Conservation (phyloP, 495 filamentous ascomycete genomes). For the Hypomontagnella submonticulosa region DNA sequence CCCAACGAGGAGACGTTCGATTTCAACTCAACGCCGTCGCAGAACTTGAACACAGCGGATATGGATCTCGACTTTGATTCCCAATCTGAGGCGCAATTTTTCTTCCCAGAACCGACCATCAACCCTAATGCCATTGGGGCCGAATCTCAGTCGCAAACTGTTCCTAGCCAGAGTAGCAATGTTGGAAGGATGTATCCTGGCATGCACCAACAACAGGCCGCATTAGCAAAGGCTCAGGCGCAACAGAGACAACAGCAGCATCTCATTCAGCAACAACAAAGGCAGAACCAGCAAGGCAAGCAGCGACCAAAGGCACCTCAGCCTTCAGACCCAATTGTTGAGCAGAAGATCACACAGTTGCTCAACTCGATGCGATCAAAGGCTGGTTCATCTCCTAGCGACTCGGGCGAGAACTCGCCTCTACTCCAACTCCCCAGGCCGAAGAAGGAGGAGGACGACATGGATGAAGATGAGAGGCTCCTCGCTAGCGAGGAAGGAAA, state of each 20-base stretch:
- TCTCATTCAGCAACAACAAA: slow-evolving; percentile 62
- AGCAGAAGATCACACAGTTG: slow-evolving; percentile 87
- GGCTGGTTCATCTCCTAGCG: slow-evolving; percentile 59
- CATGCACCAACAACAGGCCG: slow-evolving; percentile 91
- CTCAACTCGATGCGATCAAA: slow-evolving; percentile 84
- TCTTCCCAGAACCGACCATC: slow-evolving; percentile 67
- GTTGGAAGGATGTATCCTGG: slow-evolving; percentile 84
- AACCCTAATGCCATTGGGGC: slow-evolving; percentile 77
- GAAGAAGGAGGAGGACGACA: slow-evolving; percentile 92
- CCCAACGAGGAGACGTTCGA: slow-evolving; percentile 64
- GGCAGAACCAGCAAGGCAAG: slow-evolving; percentile 50
- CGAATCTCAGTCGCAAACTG: slow-evolving; percentile 52
- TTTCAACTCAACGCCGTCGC: slow-evolving; percentile 66
- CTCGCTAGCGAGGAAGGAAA: slow-evolving; percentile 97
- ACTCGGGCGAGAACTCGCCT: slow-evolving; percentile 61
- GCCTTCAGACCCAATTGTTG: slow-evolving; percentile 72
- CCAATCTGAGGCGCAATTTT: slow-evolving; percentile 61
- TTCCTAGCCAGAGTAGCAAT: slow-evolving; percentile 61
- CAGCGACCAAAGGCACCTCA: slow-evolving; percentile 60
- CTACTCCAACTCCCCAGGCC: slow-evolving; percentile 67
- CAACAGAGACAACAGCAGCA: slow-evolving; percentile 76
- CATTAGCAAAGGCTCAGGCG: slow-evolving; percentile 77
- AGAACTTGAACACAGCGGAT: slow-evolving; percentile 59
- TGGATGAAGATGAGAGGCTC: slow-evolving; percentile 96
- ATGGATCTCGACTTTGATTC: slow-evolving; percentile 73